phyloP scores from a whole-genome alignment of 2,329 filamentous ascomycete genomes.

The Coleophoma cylindrospora region DNA sequence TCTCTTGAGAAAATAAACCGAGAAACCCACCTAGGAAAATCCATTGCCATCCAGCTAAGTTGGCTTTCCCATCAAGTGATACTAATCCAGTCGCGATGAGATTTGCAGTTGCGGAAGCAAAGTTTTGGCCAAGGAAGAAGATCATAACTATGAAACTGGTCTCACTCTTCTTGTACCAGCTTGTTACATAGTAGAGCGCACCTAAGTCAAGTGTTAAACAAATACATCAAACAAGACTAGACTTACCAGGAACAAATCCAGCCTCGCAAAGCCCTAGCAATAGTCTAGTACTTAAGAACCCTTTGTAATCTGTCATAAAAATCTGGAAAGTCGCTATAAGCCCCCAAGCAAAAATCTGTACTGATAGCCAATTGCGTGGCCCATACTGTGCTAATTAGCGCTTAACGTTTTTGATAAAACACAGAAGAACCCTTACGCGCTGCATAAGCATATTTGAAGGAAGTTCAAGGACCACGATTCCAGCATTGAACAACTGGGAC shows the following conservation, averaged over 20 bases:
- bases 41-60: constrained; percentile 4
- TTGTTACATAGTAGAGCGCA: constrained; percentile 51
- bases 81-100: constrained; percentile 41
- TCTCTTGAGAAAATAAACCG: background rate
- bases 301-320: constrained; percentile 34
- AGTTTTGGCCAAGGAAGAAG: constrained; percentile 51
- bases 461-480: background rate
- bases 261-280: background rate
- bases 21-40: background rate
- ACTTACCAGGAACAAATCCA: background rate
- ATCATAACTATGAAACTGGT: constrained; percentile 51
- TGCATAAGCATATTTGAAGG: background rate
- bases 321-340: constrained; percentile 23
- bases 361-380: constrained; percentile 19
- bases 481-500: background rate
- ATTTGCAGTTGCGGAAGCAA: constrained; percentile 52
- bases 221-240: background rate
- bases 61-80: background rate
- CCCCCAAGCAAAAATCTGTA: constrained; percentile 27
- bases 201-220: background rate
- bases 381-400: background rate
- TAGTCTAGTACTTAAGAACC: background rate
- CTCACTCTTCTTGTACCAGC: constrained; percentile 58
- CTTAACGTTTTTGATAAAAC: background rate
- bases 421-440: background rate